These are phyloP conservation scores for Aspergillus sp. DNA, from an alignment of 2,329 filamentous ascomycete genomes.

Conservation along the genomic window DNA sequence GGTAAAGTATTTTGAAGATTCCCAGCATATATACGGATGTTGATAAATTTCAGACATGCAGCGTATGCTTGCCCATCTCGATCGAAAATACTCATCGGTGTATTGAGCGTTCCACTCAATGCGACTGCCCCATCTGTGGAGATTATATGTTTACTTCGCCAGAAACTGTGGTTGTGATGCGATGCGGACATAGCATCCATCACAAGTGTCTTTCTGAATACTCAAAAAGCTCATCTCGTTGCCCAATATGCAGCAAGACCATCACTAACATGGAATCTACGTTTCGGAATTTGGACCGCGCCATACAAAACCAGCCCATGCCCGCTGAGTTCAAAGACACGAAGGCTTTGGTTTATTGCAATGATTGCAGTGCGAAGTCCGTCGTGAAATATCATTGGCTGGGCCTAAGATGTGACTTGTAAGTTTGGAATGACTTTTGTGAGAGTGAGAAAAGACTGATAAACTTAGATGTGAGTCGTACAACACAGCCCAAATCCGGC, in stretches of 20 bases:
- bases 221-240: constrained; percentile 88
- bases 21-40: not conserved
- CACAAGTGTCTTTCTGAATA: constrained; percentile 82
- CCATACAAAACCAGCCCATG: constrained; percentile 89
- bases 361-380: constrained; percentile 87
- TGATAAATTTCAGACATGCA: constrained; percentile 63
- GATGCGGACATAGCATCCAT: constrained; percentile 94
- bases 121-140: constrained; percentile 92
- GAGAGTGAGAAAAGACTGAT: too few species aligned
- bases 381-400: constrained; percentile 91
- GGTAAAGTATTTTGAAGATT: constrained; percentile 45
- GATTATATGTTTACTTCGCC: constrained; percentile 95
- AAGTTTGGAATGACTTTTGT: constrained; percentile 11
- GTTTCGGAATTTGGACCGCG: constrained; percentile 84
- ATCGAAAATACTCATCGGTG: constrained; percentile 84
- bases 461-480: constrained; percentile 40
- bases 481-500: constrained; percentile 40
- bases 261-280: constrained; percentile 97
- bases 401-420: constrained; percentile 75
- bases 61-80: constrained; percentile 87
- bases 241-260: constrained; percentile 92
- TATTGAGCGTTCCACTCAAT: constrained; percentile 89
- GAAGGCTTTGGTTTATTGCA: constrained; percentile 80
- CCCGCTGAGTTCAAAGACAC: constrained; percentile 75
- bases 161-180: constrained; percentile 85